phyloP scores from a whole-genome alignment of 345 rosid species.

The Citrus sinensis region DNA sequence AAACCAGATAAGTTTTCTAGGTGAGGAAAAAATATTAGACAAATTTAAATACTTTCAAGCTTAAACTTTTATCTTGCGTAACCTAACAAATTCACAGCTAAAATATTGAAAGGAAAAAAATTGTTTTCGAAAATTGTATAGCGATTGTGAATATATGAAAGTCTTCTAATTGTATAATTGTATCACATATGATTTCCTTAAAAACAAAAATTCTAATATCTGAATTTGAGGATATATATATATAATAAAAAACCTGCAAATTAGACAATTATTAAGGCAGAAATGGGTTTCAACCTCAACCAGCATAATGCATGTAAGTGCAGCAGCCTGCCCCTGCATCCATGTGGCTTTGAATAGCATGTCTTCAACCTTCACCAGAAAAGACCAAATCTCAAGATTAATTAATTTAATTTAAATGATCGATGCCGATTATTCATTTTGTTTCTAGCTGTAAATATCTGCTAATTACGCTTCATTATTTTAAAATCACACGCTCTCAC shows the following conservation, averaged over 20 bases:
- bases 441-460: background rate
- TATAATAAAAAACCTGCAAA: background rate
- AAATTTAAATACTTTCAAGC: too few relatives aligned
- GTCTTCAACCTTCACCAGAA: slow-evolving; percentile 24
- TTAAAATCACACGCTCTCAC: background rate
- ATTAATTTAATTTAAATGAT: background rate
- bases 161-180: background rate
- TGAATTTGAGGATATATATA: background rate
- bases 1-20: too few relatives aligned
- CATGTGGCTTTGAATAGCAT: slow-evolving; percentile 23
- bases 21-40: too few relatives aligned
- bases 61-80: too few relatives aligned
- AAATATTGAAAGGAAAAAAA: too few relatives aligned
- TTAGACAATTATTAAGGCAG: background rate
- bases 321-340: slow-evolving; percentile 4
- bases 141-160: background rate
- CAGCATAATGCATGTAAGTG: background rate
- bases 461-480: slow-evolving; percentile 11
- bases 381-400: slow-evolving; percentile 8
- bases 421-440: background rate
- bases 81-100: too few relatives aligned
- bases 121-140: too few relatives aligned
- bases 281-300: background rate
- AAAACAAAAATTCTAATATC: background rate
- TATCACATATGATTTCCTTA: too few relatives aligned